Evolutionary conservation across 1,284 basidiomycete genomes (phyloP), one percentile per base, ranked within the genome.

Genomic region (Ganoderma lingzhi): DNA sequence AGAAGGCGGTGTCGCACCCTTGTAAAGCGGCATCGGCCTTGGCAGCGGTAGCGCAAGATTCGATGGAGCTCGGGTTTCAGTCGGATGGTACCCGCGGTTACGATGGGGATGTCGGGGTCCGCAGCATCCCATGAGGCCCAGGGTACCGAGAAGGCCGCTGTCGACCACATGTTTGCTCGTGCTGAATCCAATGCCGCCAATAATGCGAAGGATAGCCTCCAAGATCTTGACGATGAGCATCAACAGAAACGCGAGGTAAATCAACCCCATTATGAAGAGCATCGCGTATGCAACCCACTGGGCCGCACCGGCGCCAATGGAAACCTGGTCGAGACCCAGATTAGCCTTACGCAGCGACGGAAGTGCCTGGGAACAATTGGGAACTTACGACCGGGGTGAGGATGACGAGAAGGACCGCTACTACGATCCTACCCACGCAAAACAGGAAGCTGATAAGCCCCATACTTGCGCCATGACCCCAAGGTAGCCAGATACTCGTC

Each of bases 401-500:
- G 71, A 98, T 94, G 74, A 99, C 91, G 62, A 98, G 84, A 56
- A 99, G 81, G 19, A 98, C 95, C 4, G 95, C 93, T 35, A 96
- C 90, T 23, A 96, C 91, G 76, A 98, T 96, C 73, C 97, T 87
- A 41, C 94, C 89, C 3, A 98, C 94, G 70, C 94, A 96, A 73
- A 97, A 92, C 76, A 98, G 84, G 83, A 98, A 97, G 79, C 94
- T 95, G 69, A 96, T 91, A 28, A 95, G 87, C 17, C 96, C 97
- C 97, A 98, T 98, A 73, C 95, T 94, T 1, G 97, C 96, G 3
- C 97, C 96, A 66, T 94, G 93, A 53, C 95, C 96, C 97, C 97
- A 99, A 19, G 97, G 96, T 68, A 97, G 86, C 96, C 96, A 98
- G 53, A 98, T 85, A 69, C 93, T 96, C 53, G 96, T 97, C 41